phyloP scores from a whole-genome alignment of 805 yeast genomes.

The Candida railenensis region DNA sequence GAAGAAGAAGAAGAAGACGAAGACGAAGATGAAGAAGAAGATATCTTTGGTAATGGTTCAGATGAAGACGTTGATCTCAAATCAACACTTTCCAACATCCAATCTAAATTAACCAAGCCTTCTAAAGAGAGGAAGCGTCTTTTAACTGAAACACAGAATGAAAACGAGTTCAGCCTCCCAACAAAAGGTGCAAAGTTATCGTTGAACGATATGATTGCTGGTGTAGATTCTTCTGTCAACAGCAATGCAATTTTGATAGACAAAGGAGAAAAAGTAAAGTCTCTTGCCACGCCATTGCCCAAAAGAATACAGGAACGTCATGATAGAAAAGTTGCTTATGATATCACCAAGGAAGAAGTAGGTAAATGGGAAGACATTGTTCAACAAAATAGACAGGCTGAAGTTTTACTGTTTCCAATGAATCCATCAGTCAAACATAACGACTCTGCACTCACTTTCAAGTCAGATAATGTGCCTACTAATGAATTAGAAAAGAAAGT shows the following conservation, averaged over 20 bases:
- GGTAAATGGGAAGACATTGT: conserved; percentile 87
- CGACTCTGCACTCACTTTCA: conserved; percentile 52
- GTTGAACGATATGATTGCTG: conserved; percentile 73
- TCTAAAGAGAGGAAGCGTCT: conserved; percentile 44
- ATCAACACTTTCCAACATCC: conserved; percentile 43
- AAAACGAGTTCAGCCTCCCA: conserved; percentile 70
- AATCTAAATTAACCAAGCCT: conserved; percentile 33
- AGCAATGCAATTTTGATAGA: conserved; percentile 51
- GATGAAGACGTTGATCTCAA: conserved; percentile 54
- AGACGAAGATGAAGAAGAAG: conserved; percentile 26
- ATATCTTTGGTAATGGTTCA: conserved; percentile 28
- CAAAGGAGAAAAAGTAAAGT: conserved; percentile 25
- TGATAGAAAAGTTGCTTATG: conserved; percentile 89
- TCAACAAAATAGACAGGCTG: conserved; percentile 76
- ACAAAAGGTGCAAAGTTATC: conserved; percentile 58
- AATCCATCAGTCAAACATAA: conserved; percentile 47
- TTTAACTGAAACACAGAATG: conserved; percentile 55
- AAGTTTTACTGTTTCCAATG: conserved; percentile 77
- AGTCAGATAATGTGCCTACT: conserved; percentile 39
- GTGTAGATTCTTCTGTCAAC: conserved; percentile 50
- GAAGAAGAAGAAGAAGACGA: conserved; percentile 25
- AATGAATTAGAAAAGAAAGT: conserved; percentile 70
- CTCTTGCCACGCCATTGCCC: conserved; percentile 81
- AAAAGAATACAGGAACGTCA: conserved; percentile 79
- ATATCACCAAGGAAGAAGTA: conserved; percentile 81